A percentile compares a stretch with the other conserved stretches of the same genome.
These are phyloP conservation scores for Penicillium thymicola DNA, from an alignment of 2,329 filamentous ascomycete species.

Conservation along the genomic window DNA sequence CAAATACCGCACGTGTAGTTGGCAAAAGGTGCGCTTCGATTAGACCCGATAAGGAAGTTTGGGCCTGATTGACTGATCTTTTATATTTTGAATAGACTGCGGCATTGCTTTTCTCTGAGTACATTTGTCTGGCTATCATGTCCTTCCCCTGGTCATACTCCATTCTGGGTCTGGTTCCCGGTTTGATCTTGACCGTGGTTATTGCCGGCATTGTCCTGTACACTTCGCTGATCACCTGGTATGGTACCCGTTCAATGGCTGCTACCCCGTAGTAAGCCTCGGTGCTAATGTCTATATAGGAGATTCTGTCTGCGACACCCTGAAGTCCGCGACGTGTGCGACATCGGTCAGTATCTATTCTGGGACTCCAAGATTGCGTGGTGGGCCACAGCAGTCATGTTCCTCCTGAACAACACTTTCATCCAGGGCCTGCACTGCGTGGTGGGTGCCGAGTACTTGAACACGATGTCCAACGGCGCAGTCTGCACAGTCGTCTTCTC, in stretches of 20 bases:
- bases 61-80: constrained; percentile 1
- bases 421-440: constrained; percentile 82
- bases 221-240: constrained; percentile 68
- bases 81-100: constrained; percentile 61
- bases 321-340: constrained; percentile 87
- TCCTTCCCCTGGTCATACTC: constrained; percentile 94
- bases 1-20: constrained; percentile 89
- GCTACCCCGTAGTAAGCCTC: not conserved
- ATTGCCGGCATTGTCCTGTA: constrained; percentile 78
- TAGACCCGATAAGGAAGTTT: not conserved
- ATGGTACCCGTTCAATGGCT: constrained; percentile 22
- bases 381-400: constrained; percentile 74
- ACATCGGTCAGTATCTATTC: constrained; percentile 93
- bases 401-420: constrained; percentile 90
- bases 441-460: constrained; percentile 80
- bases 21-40: constrained; percentile 68
- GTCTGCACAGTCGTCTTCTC: constrained; percentile 79
- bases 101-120: constrained; percentile 86
- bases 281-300: constrained; percentile 51
- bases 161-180: constrained; percentile 79
- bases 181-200: constrained; percentile 75
- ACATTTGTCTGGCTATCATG: constrained; percentile 92
- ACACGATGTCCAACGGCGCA: constrained; percentile 73
- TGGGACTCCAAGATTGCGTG: constrained; percentile 74
- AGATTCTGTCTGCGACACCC: constrained; percentile 88